Conservation (phyloP, 345 rosid species). For the Murraya koenigii region DNA sequence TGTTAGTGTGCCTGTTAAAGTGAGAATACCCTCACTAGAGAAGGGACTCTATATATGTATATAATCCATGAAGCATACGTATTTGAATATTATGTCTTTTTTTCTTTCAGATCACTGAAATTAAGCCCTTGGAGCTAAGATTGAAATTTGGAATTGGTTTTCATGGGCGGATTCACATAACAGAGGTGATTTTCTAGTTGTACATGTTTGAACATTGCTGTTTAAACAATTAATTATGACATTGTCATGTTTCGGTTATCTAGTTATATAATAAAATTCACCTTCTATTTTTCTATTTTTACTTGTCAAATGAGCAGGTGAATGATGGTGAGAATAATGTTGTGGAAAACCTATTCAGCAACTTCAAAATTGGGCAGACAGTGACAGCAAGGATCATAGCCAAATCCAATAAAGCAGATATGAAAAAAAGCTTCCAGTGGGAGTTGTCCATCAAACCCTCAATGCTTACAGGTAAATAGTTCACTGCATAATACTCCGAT, state of each 20-base stretch:
- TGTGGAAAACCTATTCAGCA: conserved; percentile 57
- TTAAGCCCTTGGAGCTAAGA: conserved; percentile 77
- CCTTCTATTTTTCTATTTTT: conserved; percentile 1
- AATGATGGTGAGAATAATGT: conserved; percentile 43
- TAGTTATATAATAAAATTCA: not conserved
- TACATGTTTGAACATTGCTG: conserved; percentile 12
- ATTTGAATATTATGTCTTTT: conserved; percentile 9
- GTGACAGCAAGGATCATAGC: conserved; percentile 71
- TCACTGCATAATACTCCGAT: conserved; percentile 5
- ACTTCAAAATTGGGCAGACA: conserved; percentile 84
- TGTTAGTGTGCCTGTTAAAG: no score
- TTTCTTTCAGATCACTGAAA: conserved; percentile 73
- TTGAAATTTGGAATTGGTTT: conserved; percentile 79
- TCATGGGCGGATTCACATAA: conserved; percentile 80
- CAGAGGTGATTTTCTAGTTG: conserved; percentile 60
- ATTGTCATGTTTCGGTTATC: not conserved
- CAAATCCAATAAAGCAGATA: conserved; percentile 47
- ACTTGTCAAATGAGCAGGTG: conserved; percentile 46
- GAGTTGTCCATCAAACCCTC: conserved; percentile 80
- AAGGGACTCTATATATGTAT: no score
- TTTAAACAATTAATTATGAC: conserved; percentile 12
- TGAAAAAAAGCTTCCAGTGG: conserved; percentile 57
- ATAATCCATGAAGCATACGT: not conserved
- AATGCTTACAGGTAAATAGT: conserved; percentile 52
- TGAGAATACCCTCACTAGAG: no score